Evolutionary conservation across 2,329 filamentous ascomycete genomes (phyloP), one percentile per base, ranked within the genome.

Genomic region (Aspergillus aculeatinus): DNA sequence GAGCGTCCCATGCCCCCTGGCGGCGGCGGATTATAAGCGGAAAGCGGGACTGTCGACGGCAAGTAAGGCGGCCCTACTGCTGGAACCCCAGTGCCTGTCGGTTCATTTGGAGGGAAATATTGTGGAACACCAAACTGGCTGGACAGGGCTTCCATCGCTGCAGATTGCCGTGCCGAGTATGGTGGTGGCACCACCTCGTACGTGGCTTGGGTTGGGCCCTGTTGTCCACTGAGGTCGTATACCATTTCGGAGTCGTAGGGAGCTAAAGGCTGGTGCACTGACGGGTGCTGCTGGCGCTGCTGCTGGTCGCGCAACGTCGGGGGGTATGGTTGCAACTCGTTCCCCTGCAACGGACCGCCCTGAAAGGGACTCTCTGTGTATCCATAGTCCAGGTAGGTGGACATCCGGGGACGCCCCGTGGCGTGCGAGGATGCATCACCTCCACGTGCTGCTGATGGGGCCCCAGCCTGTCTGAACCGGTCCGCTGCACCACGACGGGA

Each of bases 101-200:
- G 82, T 72, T 90, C 88, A 76, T 81, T 83, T 68, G 84, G 79
- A 68, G 80, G 73, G 77, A 92, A 93, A 81, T 95, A 96, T 72
- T 89, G 88, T 79, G 88, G 83, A 72, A 88, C 83, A 62, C 85
- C 83, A 76, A 92, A 86, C 73, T 83, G 83, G 72, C 79, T 87
- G 73, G 87, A 80, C 75, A 93, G 83, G 79, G 92, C 90, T 74
- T 92, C 89, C 79, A 95, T 85, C 62, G 85, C 86, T 82, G 89
- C 86, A 78, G 89, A 85, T 73, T 92, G 90, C 80, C 89, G 88
- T 68, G 87, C 81, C 71, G 88, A 84, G 80, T 92, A 96, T 72
- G 88, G 88, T 78, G 88, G 88, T 78, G 87, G 84, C 74, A 88
- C 86, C 72, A 86, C 80, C 76, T 94, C 90, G 80, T 96, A 96